A percentile compares a stretch with the other conserved stretches of the same genome.
These are phyloP conservation scores for Fistulifera pelliculosa DNA, from an alignment of 108 stramenopile species.

Conservation along the genomic window DNA sequence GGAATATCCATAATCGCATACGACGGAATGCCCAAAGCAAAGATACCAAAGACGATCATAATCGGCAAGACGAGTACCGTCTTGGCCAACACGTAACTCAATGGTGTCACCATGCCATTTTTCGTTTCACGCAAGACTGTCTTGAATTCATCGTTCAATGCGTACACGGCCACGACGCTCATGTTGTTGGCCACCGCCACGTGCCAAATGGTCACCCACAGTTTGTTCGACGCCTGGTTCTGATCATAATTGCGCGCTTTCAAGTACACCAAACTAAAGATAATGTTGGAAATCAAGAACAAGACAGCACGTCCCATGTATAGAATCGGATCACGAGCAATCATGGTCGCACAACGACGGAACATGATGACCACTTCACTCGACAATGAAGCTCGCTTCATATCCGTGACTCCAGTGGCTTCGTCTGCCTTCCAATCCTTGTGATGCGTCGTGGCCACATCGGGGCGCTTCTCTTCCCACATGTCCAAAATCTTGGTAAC, in stretches of 20 bases:
- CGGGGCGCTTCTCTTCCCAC: conserved; percentile 17
- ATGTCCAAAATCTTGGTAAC: conserved; percentile 23
- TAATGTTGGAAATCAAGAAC: conserved; percentile 11
- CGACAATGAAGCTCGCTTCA: neutral
- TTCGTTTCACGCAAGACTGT: conserved; percentile 19
- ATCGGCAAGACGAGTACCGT: conserved; percentile 23
- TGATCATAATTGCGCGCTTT: conserved; percentile 13
- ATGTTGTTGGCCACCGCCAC: conserved; percentile 13
- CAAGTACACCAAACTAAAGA: conserved; percentile 24
- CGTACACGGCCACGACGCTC: conserved; percentile 27
- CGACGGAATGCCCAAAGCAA: conserved; percentile 19
- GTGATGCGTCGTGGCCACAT: conserved; percentile 5
- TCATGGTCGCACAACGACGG: conserved; percentile 8
- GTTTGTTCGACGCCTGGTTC: conserved; percentile 17
- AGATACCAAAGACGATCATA: conserved; percentile 22
- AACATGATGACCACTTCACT: conserved; percentile 18
- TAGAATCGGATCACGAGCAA: conserved; percentile 20
- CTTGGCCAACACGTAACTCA: conserved; percentile 21
- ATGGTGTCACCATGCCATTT: conserved; percentile 25
- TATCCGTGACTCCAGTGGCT: conserved; percentile 3
- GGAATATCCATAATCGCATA: conserved; percentile 13
- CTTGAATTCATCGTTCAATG: conserved; percentile 27
- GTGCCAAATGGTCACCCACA: conserved; percentile 15
- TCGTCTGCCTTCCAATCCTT: conserved; percentile 7
- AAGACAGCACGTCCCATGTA: conserved; percentile 18